Conservation (phyloP, 1,284 basidiomycete species). For the Caloboletus firmus region DNA sequence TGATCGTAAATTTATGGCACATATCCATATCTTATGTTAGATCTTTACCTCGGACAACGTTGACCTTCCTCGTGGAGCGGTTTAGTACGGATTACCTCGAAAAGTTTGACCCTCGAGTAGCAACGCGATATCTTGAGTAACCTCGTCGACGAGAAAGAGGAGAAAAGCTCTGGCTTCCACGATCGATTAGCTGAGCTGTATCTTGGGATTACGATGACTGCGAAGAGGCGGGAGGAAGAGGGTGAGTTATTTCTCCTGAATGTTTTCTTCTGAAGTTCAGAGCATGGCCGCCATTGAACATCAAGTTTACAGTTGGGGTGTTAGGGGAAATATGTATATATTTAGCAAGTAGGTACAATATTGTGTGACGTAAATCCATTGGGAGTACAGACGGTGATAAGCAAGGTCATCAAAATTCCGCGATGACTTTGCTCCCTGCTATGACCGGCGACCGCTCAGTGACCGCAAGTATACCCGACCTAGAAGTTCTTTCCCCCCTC, state of each 20-base stretch:
- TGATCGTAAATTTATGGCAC: background rate
- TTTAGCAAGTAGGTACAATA: too few species aligned
- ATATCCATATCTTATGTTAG: slow-evolving; percentile 43
- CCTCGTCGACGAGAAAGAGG: slow-evolving; percentile 73
- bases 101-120: slow-evolving; percentile 62
- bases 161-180: slow-evolving; percentile 71
- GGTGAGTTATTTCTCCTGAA: slow-evolving; percentile 40
- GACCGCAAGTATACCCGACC: too few species aligned
- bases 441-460: too few species aligned
- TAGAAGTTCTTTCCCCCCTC: too few species aligned
- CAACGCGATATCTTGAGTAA: slow-evolving; percentile 86
- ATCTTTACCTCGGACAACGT: slow-evolving; percentile 96
- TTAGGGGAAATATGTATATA: too few species aligned
- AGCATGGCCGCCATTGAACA: too few species aligned
- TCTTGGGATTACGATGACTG: slow-evolving; percentile 59
- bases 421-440: too few species aligned
- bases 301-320: too few species aligned
- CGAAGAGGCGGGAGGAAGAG: slow-evolving; percentile 54
- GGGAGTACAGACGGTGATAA: too few species aligned
- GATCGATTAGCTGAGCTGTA: slow-evolving; percentile 89
- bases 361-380: too few species aligned
- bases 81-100: slow-evolving; percentile 83
- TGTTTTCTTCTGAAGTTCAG: too few species aligned
- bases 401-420: too few species aligned
- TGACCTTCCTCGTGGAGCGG: slow-evolving; percentile 76